Evolutionary conservation across 2,329 filamentous ascomycete genomes (phyloP).

Genomic region (Monosporascus sp.): DNA sequence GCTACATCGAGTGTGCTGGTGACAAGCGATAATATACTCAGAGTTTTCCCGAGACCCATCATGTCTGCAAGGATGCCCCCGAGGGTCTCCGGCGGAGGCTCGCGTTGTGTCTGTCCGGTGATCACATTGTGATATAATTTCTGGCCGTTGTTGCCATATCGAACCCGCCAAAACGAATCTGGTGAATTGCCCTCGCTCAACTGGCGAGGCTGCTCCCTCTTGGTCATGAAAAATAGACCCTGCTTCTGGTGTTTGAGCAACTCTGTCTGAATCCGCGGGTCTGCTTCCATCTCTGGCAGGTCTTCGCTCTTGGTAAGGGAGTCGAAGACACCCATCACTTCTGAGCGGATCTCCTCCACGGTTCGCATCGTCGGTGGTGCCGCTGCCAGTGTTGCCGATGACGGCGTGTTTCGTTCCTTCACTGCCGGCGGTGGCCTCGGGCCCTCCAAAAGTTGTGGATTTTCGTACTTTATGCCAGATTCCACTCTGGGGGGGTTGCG

Average conservation of each 20-base stretch:
- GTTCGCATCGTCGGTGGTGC: slow-evolving; percentile 47
- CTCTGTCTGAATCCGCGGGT: slow-evolving; percentile 55
- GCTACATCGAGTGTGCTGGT: slow-evolving; percentile 61
- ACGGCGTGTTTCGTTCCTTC: slow-evolving; percentile 20
- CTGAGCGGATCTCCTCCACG: slow-evolving; percentile 78
- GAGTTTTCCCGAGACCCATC: slow-evolving; percentile 84
- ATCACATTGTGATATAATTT: slow-evolving; percentile 77
- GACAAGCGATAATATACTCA: slow-evolving; percentile 79
- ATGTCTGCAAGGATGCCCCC: slow-evolving; percentile 78
- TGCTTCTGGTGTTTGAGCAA: slow-evolving; percentile 86
- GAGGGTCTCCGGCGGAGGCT: slow-evolving; percentile 59
- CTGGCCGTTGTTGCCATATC: slow-evolving; percentile 43
- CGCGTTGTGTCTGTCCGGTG: slow-evolving; percentile 60
- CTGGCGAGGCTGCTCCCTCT: slow-evolving; percentile 65
- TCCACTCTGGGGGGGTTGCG: slow-evolving; percentile 61
- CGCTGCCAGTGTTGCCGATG: slow-evolving; percentile 12
- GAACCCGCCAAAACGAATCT: slow-evolving; percentile 72
- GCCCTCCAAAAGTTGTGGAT: slow-evolving; percentile 62
- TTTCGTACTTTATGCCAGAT: slow-evolving; percentile 64
- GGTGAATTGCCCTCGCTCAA: slow-evolving; percentile 54
- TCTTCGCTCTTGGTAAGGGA: slow-evolving; percentile 71
- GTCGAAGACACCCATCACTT: slow-evolving; percentile 85
- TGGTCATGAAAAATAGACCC: slow-evolving; percentile 79
- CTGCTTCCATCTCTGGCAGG: slow-evolving; percentile 67
- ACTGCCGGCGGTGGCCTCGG: slow-evolving; percentile 34